phyloP scores from a whole-genome alignment of 2,329 filamentous ascomycete species.

The Trichoderma simmonsii region DNA sequence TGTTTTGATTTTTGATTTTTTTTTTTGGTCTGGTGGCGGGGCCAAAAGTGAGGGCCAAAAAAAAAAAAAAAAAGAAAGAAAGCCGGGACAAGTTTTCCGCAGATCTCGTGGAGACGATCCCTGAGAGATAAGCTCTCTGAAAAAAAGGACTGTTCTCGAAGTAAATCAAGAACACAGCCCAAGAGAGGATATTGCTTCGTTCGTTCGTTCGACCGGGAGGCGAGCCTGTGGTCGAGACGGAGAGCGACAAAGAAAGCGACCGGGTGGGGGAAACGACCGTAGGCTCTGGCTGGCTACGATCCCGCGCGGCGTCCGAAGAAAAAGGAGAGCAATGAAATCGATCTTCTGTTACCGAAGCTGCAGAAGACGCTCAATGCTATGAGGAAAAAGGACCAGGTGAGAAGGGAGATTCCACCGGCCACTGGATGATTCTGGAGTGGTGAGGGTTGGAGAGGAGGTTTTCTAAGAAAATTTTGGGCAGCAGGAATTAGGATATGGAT shows the following conservation, averaged over 20 bases:
- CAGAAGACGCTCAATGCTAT: conserved; percentile 35
- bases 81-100: not conserved
- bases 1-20: conserved; percentile 1
- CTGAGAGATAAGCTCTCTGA: not conserved
- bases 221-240: not conserved
- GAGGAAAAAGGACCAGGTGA: conserved; percentile 32
- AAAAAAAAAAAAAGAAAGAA: conserved; percentile 22
- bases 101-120: not conserved
- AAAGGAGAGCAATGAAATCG: conserved; percentile 26
- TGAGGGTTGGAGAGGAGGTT: conserved; percentile 36
- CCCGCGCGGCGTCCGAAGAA: conserved; percentile 27
- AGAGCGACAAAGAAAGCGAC: conserved; percentile 23
- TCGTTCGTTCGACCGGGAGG: not conserved
- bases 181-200: conserved; percentile 2
- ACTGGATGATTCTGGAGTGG: conserved; percentile 34
- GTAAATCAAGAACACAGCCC: not conserved
- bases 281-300: conserved; percentile 34
- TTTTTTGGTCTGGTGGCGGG: conserved; percentile 20
- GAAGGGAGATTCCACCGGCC: conserved; percentile 36
- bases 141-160: not conserved
- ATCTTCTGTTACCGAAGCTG: conserved; percentile 32
- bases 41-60: conserved; percentile 25
- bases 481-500: conserved; percentile 31
- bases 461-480: conserved; percentile 38
- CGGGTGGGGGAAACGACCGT: conserved; percentile 13